Evolutionary conservation across 495 filamentous ascomycete genomes (phyloP), one percentile per base, ranked within the genome.

Genomic region (Choiromyces venosus): DNA sequence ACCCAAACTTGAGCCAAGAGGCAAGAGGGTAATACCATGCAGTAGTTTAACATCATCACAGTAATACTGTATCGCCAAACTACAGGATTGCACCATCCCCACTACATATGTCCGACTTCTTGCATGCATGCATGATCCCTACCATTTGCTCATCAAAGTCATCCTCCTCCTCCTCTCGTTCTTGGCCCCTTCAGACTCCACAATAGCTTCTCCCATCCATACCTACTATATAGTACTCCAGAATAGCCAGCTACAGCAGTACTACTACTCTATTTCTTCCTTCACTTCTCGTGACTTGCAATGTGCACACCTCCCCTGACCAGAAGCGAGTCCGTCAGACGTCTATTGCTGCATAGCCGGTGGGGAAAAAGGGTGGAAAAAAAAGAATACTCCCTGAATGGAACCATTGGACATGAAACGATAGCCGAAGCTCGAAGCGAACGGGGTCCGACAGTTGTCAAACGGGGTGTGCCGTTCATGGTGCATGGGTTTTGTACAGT

Each of bases 361-460:
- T n/a, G 44, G 42, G 39, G 39, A 8, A 1, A 12, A 40, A 12
- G 39, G 14, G 9, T 1, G 39, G 9, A 12, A 12, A 14, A 40
- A 40, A 14, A 40, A 40, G 14, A 6, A 5, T 1, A 6, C 39
- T 12, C 69, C 73, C 69, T 46, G 37, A 35, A 25, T 6, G 64
- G 21, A 37, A 38, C 39, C 4, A 66, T 52, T 67, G 19, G 44
- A 40, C 37, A 44, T 69, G 71, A 68, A 73, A 69, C 66, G 46
- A 29, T 36, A 35, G 21, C 46, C 66, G 40, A 73, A 73, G 65
- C 39, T 37, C 37, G 33, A 72, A 67, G 65, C 19, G 40, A 71
- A 66, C 61, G 25, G 39, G 65, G 46, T 72, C 71, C 40, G 66
- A 69, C 29, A 69, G 37, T 66, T 73, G 67, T 69, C 68, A 64